phyloP scores from a whole-genome alignment of 257 asterid species.

The Lithospermum erythrorhizon region DNA sequence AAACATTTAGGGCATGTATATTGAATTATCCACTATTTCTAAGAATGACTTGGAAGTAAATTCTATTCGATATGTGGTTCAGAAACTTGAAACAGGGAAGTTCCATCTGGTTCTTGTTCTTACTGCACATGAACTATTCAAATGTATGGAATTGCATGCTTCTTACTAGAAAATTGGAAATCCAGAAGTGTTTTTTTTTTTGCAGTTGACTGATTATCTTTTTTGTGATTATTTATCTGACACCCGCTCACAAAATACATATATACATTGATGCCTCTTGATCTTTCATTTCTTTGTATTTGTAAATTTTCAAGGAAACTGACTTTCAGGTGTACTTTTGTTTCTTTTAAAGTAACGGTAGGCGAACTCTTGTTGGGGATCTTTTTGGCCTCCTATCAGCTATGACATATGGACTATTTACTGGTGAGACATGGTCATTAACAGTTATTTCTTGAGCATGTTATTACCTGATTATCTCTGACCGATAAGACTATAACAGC shows the following conservation, averaged over 20 bases:
- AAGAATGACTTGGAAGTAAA: background rate
- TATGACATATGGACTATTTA: conserved; percentile 68
- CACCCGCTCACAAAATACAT: background rate
- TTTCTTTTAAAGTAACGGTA: conserved; percentile 54
- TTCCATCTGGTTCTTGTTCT: background rate
- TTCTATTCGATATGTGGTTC: background rate
- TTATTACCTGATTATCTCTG: background rate
- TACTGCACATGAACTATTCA: background rate
- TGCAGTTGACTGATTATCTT: no score
- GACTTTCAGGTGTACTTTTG: conserved; percentile 60
- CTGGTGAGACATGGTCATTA: conserved; percentile 41
- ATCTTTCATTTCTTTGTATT: conserved; percentile 26
- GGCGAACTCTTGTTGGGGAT: conserved; percentile 90
- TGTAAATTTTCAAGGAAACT: conserved; percentile 34
- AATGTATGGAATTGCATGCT: no score
- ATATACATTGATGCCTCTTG: conserved; percentile 14
- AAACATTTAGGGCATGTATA: background rate
- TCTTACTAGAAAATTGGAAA: no score
- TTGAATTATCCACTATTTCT: background rate
- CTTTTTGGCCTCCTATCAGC: conserved; percentile 93
- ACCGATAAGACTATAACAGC: conserved; percentile 1
- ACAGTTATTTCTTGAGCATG: background rate
- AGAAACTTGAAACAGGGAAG: background rate
- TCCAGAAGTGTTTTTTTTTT: no score
- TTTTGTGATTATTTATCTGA: background rate